phyloP scores from a whole-genome alignment of 176 grass and related monocot genomes.

The Alopecurus myosuroides region DNA sequence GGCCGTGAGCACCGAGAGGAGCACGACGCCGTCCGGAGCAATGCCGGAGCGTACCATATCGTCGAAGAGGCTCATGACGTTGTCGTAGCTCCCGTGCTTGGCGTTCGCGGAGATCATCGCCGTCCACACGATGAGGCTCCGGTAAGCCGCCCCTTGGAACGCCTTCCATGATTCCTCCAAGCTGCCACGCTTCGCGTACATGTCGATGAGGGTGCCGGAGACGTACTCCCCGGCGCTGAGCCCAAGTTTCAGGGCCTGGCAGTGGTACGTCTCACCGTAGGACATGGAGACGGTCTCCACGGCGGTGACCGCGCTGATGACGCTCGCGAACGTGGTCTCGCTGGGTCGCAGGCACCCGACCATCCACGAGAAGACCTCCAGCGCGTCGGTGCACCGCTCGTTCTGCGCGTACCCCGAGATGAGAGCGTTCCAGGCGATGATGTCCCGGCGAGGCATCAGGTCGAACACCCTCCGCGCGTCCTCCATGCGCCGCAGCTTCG shows the following conservation, averaged over 20 bases:
- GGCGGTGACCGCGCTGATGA: slow-evolving; percentile 57
- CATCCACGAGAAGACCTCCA: slow-evolving; percentile 59
- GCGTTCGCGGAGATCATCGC: slow-evolving; percentile 69
- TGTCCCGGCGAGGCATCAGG: slow-evolving; percentile 34
- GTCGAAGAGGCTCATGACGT: slow-evolving; percentile 54
- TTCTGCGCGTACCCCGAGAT: slow-evolving; percentile 84
- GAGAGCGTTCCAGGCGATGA: slow-evolving; percentile 79
- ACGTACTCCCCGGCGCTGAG: slow-evolving; percentile 48
- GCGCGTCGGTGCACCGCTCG: slow-evolving; percentile 44
- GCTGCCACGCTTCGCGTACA: slow-evolving; percentile 83
- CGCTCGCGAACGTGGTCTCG: slow-evolving; percentile 74
- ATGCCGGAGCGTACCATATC: slow-evolving; percentile 49
- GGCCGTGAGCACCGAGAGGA: slow-evolving; percentile 71
- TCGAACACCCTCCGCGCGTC: slow-evolving; percentile 56
- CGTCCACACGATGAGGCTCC: slow-evolving; percentile 61
- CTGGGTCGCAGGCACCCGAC: slow-evolving; percentile 39
- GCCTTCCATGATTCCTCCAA: slow-evolving; percentile 52
- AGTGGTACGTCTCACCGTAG: slow-evolving; percentile 68
- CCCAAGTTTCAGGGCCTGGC: slow-evolving; percentile 46
- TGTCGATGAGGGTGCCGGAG: slow-evolving; percentile 73
- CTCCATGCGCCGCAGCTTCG: slow-evolving; percentile 43
- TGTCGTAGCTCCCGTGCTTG: slow-evolving; percentile 57
- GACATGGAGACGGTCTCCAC: slow-evolving; percentile 54
- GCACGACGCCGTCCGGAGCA: slow-evolving; percentile 48
- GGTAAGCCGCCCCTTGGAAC: slow-evolving; percentile 32